phyloP scores from a whole-genome alignment of 1,139 yeast genomes.

The Geotrichum fermentans region DNA sequence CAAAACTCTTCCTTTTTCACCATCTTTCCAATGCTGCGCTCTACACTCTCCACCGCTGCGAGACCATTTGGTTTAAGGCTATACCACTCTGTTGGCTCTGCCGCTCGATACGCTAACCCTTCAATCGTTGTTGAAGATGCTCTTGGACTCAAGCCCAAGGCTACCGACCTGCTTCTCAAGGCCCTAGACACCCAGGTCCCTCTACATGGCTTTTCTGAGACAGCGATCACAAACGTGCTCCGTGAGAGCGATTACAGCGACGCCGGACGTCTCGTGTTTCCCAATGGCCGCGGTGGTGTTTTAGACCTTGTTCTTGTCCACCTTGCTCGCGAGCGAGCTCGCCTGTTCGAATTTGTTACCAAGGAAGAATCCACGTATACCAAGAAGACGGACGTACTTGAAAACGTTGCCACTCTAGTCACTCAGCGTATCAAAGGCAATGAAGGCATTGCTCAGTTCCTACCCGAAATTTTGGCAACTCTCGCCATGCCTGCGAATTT shows the following conservation, averaged over 20 bases:
- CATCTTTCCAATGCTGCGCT: background rate
- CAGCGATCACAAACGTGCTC: slow-evolving; percentile 58
- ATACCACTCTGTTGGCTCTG: slow-evolving; percentile 14
- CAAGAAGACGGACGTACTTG: slow-evolving; percentile 25
- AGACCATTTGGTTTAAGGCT: background rate
- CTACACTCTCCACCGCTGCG: background rate
- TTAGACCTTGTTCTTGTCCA: slow-evolving; percentile 64
- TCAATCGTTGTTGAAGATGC: slow-evolving; percentile 4
- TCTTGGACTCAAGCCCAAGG: slow-evolving; percentile 16
- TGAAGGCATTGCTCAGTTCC: slow-evolving; percentile 42
- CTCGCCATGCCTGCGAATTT: slow-evolving; percentile 54
- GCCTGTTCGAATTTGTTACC: slow-evolving; percentile 30
- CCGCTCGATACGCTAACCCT: background rate
- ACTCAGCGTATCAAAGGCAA: slow-evolving; percentile 61
- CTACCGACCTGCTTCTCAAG: slow-evolving; percentile 13
- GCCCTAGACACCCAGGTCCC: slow-evolving; percentile 47
- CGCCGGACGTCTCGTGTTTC: slow-evolving; percentile 59
- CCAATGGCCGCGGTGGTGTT: slow-evolving; percentile 42
- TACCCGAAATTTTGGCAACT: slow-evolving; percentile 48
- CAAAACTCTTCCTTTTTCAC: background rate
- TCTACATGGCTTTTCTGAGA: slow-evolving; percentile 57
- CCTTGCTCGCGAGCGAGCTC: slow-evolving; percentile 46
- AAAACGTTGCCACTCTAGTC: slow-evolving; percentile 46
- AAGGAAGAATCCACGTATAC: slow-evolving; percentile 10
- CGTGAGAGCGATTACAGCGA: slow-evolving; percentile 60